Conservation (phyloP, 2,329 filamentous ascomycete genomes). For the Ceratocystis albifundus region DNA sequence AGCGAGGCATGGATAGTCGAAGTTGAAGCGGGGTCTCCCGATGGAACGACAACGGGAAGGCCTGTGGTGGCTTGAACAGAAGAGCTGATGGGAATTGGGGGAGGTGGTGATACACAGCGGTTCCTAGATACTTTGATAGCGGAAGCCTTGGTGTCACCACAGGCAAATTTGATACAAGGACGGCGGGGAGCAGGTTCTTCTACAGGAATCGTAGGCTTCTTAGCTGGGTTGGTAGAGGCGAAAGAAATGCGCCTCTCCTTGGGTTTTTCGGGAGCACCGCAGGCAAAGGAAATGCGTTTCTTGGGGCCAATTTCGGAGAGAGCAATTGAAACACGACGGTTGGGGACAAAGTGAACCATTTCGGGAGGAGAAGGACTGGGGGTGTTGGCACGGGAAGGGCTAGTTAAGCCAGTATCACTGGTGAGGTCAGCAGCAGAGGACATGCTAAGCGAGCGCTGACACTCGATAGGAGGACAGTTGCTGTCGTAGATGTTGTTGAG, state of each 20-base stretch:
- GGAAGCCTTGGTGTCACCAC: conserved; percentile 30
- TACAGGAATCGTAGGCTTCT: conserved; percentile 15
- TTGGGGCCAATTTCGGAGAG: conserved; percentile 19
- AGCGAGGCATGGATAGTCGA: conserved; percentile 18
- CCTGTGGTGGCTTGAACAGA: conserved; percentile 11
- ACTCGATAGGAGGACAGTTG: conserved; percentile 46
- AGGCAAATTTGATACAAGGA: conserved; percentile 64
- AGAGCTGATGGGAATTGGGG: conserved; percentile 12
- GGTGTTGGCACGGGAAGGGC: conserved; percentile 74
- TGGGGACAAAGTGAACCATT: conserved; percentile 33
- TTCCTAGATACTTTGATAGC: conserved; percentile 14
- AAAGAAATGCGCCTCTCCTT: conserved; percentile 14
- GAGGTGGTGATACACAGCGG: conserved; percentile 17
- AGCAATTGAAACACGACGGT: conserved; percentile 23
- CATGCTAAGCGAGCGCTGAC: conserved; percentile 40
- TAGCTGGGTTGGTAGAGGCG: neutral
- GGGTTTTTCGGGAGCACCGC: conserved; percentile 11
- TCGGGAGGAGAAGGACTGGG: conserved; percentile 74
- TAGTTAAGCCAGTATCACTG: conserved; percentile 87
- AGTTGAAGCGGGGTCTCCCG: conserved; percentile 17
- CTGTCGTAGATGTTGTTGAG: conserved; percentile 45
- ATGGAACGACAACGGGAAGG: conserved; percentile 8
- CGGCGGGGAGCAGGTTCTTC: conserved; percentile 34
- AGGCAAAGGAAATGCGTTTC: conserved; percentile 24
- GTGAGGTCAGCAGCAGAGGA: conserved; percentile 82